phyloP scores from a whole-genome alignment of 2,329 filamentous ascomycete species.

The Nemania sp. region DNA sequence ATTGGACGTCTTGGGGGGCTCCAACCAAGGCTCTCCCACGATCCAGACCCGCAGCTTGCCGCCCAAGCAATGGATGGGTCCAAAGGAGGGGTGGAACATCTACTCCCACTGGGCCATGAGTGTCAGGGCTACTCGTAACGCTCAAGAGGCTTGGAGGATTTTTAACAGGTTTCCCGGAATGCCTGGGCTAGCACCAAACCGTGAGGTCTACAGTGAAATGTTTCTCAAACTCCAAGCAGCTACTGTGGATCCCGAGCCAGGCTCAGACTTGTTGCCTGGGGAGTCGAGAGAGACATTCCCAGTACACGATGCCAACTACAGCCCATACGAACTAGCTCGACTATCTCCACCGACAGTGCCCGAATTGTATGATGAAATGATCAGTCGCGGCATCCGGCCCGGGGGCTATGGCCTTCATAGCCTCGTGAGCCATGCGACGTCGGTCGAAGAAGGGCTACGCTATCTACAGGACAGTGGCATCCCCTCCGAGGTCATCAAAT shows the following conservation, averaged over 20 bases:
- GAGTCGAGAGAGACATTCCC: conserved; percentile 61
- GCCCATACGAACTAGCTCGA: conserved; percentile 67
- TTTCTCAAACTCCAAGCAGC: conserved; percentile 58
- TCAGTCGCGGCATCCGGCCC: conserved; percentile 52
- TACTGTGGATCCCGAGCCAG: conserved; percentile 35
- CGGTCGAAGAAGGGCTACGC: conserved; percentile 50
- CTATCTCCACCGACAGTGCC: conserved; percentile 62
- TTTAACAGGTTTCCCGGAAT: conserved; percentile 33
- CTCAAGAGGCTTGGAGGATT: conserved; percentile 61
- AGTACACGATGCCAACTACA: conserved; percentile 61
- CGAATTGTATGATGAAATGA: conserved; percentile 65
- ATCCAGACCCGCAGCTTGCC: conserved; percentile 56
- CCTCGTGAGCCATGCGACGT: conserved; percentile 58
- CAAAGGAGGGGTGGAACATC: conserved; percentile 41
- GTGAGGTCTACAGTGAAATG: conserved; percentile 63
- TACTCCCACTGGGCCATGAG: conserved; percentile 57
- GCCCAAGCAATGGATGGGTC: conserved; percentile 34
- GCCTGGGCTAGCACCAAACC: conserved; percentile 40
- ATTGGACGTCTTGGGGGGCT: conserved; percentile 58
- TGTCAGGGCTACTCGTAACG: conserved; percentile 63
- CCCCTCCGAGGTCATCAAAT: conserved; percentile 26
- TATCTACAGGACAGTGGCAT: conserved; percentile 55
- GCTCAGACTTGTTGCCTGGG: conserved; percentile 54
- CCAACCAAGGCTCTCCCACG: conserved; percentile 56
- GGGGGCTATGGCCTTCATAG: conserved; percentile 56